Conservation (phyloP, 2,329 filamentous ascomycete species). For the Metarhizium sp. region DNA sequence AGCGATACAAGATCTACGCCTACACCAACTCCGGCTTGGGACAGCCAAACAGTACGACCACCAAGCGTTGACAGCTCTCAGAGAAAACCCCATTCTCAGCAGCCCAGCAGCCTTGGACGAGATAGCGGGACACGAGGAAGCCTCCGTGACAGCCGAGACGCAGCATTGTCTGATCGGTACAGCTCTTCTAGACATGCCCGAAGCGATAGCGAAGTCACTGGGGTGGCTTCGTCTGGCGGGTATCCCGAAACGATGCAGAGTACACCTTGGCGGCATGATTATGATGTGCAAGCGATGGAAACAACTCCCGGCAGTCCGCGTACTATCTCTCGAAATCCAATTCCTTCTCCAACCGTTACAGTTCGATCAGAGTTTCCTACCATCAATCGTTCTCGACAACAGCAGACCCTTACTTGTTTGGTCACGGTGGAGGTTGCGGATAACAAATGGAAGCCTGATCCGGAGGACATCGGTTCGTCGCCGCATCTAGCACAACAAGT, state of each 20-base stretch:
- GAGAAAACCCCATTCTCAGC: slow-evolving; percentile 24
- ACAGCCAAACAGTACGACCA: slow-evolving; percentile 47
- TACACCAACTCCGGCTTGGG: slow-evolving; percentile 59
- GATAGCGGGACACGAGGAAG: slow-evolving; percentile 29
- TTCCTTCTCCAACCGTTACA: slow-evolving; percentile 83
- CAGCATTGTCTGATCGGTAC: slow-evolving; percentile 34
- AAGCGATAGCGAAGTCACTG: slow-evolving; percentile 71
- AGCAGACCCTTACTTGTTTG: slow-evolving; percentile 89
- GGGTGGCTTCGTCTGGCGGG: slow-evolving; percentile 64
- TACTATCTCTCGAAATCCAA: slow-evolving; percentile 67
- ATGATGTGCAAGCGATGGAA: slow-evolving; percentile 95
- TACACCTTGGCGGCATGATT: slow-evolving; percentile 73
- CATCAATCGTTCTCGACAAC: slow-evolving; percentile 80
- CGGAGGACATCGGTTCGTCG: slow-evolving; percentile 62
- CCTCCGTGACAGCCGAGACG: slow-evolving; percentile 41
- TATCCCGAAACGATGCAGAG: slow-evolving; percentile 70
- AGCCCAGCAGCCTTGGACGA: slow-evolving; percentile 14
- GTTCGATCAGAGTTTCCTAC: slow-evolving; percentile 96
- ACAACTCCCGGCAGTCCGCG: slow-evolving; percentile 69
- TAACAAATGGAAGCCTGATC: slow-evolving; percentile 79
- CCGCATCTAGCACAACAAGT: slow-evolving; percentile 33
- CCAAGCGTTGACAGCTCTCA: slow-evolving; percentile 37
- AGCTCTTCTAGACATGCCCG: slow-evolving; percentile 51
- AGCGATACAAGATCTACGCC: slow-evolving; percentile 49
- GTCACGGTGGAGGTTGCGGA: slow-evolving; percentile 91